Evolutionary conservation across 2,329 filamentous ascomycete genomes (phyloP), one percentile per base, ranked within the genome.

Genomic region (Acarospora socialis): DNA sequence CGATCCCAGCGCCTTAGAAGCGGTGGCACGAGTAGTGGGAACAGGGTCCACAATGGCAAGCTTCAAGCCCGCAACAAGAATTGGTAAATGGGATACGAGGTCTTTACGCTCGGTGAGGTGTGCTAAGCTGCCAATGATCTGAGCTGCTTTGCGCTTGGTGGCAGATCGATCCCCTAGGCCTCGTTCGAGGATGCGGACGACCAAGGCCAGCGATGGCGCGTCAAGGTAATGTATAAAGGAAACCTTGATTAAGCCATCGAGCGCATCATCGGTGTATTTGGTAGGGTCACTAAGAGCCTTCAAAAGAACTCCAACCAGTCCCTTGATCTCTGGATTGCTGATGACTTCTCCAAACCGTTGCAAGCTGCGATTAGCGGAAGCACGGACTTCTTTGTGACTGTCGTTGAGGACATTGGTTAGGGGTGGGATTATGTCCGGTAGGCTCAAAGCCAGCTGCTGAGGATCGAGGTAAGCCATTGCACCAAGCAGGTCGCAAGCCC

Each of bases 301-400:
- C 45, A 98, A 75, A 20, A 98, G 70, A 35, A 94, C 80, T 46
- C 79, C 77, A 36, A 95, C 87, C 9, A 95, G 67, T 42, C 77
- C 73, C 69, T 94, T 94, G 50, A 98, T 82, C 57, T 98, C 90
- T 3, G 90, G 90, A 54, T 98, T 98, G 55, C 70, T 92, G 54
- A 98, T 98, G 44, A 98, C 92, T 55, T 98, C 92, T 43, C 92
- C 90, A 52, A 98, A 98, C 35, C 90, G 79, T 61, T 98, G 92
- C 60, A 98, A 66, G 60, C 84, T 93, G 57, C 87, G 77, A 57
- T 98, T 98, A 5, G 90, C 90, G 14, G 83, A 86, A 26, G 74
- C 65, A 38, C 90, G 74, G 19, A 98, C 90, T 59, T 98, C 90
- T 56, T 98, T 98, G 61, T 98, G 90, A 48, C 82, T 94, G 61